phyloP scores from a whole-genome alignment of 257 asterid species.

The Capsicum baccatum region DNA sequence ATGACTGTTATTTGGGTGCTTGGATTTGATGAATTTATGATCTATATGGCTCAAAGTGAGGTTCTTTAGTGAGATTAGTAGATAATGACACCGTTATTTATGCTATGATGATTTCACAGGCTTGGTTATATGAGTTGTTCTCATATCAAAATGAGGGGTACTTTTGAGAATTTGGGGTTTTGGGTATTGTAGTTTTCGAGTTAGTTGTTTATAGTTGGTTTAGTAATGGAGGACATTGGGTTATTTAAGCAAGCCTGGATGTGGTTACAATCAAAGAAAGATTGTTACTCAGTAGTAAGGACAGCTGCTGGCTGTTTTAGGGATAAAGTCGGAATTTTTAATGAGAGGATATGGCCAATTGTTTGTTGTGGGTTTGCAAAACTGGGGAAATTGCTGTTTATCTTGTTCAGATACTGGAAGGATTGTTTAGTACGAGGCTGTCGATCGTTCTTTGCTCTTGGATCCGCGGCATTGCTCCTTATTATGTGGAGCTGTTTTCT shows the following conservation, averaged over 20 bases:
- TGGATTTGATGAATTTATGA: slow-evolving; percentile 34
- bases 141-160: slow-evolving; percentile 37
- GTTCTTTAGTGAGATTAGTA: slow-evolving; percentile 36
- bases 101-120: slow-evolving; percentile 32
- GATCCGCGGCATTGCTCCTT: slow-evolving; percentile 86
- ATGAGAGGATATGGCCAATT: slow-evolving; percentile 94
- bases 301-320: slow-evolving; percentile 58
- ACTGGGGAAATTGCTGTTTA: slow-evolving; percentile 56
- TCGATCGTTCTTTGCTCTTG: slow-evolving; percentile 72
- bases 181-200: slow-evolving; percentile 8
- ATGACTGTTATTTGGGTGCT: slow-evolving; percentile 36
- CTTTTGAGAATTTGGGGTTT: slow-evolving; percentile 5
- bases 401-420: slow-evolving; percentile 77
- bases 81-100: slow-evolving; percentile 35
- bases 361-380: slow-evolving; percentile 82
- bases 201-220: slow-evolving; percentile 1
- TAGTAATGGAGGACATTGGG: slow-evolving; percentile 94
- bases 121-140: slow-evolving; percentile 40
- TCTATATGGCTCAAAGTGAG: slow-evolving; percentile 35
- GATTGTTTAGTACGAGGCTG: slow-evolving; percentile 70
- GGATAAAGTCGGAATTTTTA: slow-evolving; percentile 72
- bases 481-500: slow-evolving; percentile 99
- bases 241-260: slow-evolving; percentile 86
- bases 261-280: slow-evolving; percentile 86
- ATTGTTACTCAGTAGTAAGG: slow-evolving; percentile 67